phyloP scores from a whole-genome alignment of 78 protist genomes.

The Paratrimastix pyriformis region DNA sequence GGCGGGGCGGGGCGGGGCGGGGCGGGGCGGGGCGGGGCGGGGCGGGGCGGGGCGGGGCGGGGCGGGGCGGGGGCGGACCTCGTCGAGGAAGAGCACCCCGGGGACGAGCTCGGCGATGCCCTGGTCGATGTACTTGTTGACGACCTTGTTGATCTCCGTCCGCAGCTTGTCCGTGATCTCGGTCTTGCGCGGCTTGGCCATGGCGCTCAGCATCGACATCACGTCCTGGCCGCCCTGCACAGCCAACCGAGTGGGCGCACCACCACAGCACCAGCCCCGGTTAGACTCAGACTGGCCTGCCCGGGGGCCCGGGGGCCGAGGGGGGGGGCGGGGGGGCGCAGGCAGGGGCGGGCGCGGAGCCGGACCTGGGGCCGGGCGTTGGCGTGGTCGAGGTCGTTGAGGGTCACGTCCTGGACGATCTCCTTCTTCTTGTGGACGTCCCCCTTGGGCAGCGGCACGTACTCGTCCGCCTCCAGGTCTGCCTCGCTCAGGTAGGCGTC shows the following conservation, averaged over 20 bases:
- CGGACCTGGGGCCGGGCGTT: constrained; percentile 79
- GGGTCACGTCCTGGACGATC: constrained; percentile 92
- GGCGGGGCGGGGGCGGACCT: too few relatives aligned
- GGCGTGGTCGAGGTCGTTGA: constrained; percentile 99
- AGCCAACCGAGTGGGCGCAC: neutral
- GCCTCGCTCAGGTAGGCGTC: constrained; percentile 88
- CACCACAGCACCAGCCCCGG: neutral
- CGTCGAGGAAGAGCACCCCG: constrained; percentile 99
- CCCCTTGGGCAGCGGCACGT: constrained; percentile 99
- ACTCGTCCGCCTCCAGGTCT: constrained; percentile 95
- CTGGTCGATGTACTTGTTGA: constrained; percentile 95
- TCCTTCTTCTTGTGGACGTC: constrained; percentile 90
- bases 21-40: neutral
- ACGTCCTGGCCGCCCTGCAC: constrained; percentile 90
- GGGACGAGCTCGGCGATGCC: constrained; percentile 99
- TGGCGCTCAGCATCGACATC: constrained; percentile 85
- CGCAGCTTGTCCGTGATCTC: constrained; percentile 99
- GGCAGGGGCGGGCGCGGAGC: too few relatives aligned
- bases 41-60: too few relatives aligned
- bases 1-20: neutral
- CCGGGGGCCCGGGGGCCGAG: too few relatives aligned
- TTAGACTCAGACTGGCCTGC: too few relatives aligned
- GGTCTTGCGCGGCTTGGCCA: constrained; percentile 93
- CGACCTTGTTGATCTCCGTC: constrained; percentile 94
- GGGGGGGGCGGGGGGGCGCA: too few relatives aligned